Evolutionary conservation across 2,329 filamentous ascomycete species (phyloP).

Genomic region (Microascus cirrosus): DNA sequence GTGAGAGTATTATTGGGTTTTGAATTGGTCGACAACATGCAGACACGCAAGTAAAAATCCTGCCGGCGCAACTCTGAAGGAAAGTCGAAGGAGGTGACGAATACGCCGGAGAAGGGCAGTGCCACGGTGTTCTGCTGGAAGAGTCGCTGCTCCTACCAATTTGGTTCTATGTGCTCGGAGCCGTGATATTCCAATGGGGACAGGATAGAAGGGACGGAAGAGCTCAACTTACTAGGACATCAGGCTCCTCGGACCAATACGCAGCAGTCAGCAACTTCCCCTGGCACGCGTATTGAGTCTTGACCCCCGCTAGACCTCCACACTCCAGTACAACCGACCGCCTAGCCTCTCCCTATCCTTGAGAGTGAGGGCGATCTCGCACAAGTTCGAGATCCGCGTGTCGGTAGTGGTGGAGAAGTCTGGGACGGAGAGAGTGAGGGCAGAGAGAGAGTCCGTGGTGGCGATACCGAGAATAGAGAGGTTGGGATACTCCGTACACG

Average conservation of each 20-base stretch:
- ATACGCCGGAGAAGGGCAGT: conserved; percentile 4
- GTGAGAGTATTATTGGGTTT: too few relatives aligned
- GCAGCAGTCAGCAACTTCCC: neutral
- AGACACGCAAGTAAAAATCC: neutral
- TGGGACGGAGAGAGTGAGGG: conserved; percentile 27
- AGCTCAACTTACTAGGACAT: neutral
- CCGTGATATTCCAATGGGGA: neutral
- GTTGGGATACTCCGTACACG: neutral
- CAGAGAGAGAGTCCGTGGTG: conserved; percentile 8
- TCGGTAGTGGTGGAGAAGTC: conserved; percentile 25
- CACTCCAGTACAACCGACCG: neutral
- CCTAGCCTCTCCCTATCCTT: neutral
- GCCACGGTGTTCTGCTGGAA: neutral
- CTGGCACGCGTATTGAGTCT: neutral
- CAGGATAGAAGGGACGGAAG: neutral
- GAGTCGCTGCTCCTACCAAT: neutral
- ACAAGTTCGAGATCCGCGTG: conserved; percentile 7
- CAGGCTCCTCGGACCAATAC: neutral
- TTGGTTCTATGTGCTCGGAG: neutral
- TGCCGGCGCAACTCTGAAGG: conserved; percentile 7
- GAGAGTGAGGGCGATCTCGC: conserved; percentile 1
- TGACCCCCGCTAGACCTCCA: neutral
- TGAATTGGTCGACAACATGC: too few relatives aligned
- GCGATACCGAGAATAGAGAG: neutral
- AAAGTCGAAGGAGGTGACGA: conserved; percentile 5